Evolutionary conservation across 2,329 filamentous ascomycete genomes (phyloP), one percentile per base, ranked within the genome.

Genomic region (Ambrosiella xylebori): DNA sequence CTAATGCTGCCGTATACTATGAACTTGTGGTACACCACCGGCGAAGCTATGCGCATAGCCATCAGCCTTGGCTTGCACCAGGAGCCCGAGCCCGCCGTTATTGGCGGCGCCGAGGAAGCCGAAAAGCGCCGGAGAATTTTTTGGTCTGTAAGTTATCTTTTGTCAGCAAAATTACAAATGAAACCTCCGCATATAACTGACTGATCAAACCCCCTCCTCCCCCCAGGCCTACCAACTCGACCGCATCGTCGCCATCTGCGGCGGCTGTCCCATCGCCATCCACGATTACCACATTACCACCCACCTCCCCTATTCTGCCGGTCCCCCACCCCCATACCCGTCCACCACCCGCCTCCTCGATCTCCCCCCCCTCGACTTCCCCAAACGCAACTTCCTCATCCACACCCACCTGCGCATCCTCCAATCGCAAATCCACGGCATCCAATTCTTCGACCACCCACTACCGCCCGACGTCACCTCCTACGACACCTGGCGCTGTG

Each of bases 21-120:
- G 1, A 64, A 64, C 45, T 56, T 63, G 27, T 64, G 62, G 62
- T 64, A 63, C 36, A 50, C 63, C 50, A 62, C 53, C 3, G 62
- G 63, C 7, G 63, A 64, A 59, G 62, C 63, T 7, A 62, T 64
- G 60, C 61, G 64, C 8, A 64, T 65, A 61, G 63, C 64, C 7
- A 53, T 65, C 37, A 54, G 56, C 37, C 61, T 65, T 7, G 64
- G 64, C 4, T 61, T 65, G 1, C 64, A 64, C 37, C 62, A 65
- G 51, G 64, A 65, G 19, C 58, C 45, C 8, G 59, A 59, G 4
- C 17, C 37, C 0, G 15, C 55, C 4, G 40, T 54, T n/a, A 35
- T 44, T 17, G 15, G 45, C 1, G 54, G 15, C 7, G 36, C 11
- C 9, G 45, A 36, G 11, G 15, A 19, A 13, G n/a, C 56, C 2